These are phyloP conservation scores for Lithohypha guttulata DNA, from an alignment of 2,329 filamentous ascomycete species.

Conservation along the genomic window DNA sequence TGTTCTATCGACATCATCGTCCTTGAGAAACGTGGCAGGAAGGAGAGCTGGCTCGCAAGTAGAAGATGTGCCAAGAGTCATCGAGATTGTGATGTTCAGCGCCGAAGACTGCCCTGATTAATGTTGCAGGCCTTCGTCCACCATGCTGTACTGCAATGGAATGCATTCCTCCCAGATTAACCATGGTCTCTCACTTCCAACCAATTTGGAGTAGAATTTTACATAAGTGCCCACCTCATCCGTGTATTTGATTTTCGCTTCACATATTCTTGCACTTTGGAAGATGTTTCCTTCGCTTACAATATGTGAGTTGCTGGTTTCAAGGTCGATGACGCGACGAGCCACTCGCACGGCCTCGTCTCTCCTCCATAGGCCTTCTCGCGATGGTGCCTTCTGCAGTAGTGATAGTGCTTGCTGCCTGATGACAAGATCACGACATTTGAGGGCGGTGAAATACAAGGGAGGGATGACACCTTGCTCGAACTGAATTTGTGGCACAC, in stretches of 20 bases:
- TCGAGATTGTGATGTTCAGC: not conserved
- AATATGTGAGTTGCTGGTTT: not conserved
- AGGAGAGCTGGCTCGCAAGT: not conserved
- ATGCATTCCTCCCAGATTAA: slow-evolving; percentile 2
- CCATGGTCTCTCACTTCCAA: not conserved
- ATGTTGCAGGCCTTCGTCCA: not conserved
- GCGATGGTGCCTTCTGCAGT: slow-evolving; percentile 11
- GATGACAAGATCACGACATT: slow-evolving; percentile 26
- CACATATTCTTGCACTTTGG: not conserved
- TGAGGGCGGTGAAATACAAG: slow-evolving; percentile 27
- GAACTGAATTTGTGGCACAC: slow-evolving; percentile 14
- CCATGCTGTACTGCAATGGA: not conserved
- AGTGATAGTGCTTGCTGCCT: slow-evolving; percentile 21
- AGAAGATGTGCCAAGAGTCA: not conserved
- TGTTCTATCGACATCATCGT: too few relatives aligned
- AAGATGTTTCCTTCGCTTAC: not conserved
- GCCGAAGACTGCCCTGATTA: not conserved
- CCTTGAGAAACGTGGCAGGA: not conserved
- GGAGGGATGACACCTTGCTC: slow-evolving; percentile 26
- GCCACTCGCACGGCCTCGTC: not conserved
- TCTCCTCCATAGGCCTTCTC: slow-evolving; percentile 12
- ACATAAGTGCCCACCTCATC: slow-evolving; percentile 1
- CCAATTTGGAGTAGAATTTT: not conserved
- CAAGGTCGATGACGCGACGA: slow-evolving; percentile 1
- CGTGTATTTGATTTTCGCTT: not conserved